phyloP scores from a whole-genome alignment of 805 yeast species.

The Starmera dryadoides region DNA sequence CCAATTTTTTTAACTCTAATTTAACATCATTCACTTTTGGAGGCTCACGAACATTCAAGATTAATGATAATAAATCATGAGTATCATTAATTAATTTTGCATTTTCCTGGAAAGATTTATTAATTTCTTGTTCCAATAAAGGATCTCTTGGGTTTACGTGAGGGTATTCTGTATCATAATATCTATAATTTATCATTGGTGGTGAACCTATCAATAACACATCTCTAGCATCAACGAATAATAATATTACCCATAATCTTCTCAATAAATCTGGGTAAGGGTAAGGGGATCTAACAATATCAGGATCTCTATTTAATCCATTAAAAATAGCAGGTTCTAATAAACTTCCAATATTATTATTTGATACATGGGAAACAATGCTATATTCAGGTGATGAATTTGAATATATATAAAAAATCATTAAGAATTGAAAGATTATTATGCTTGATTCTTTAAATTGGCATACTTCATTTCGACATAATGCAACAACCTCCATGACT shows the following conservation, averaged over 20 bases:
- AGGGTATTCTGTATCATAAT: constrained; percentile 19
- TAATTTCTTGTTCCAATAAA: constrained; percentile 13
- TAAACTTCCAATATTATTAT: constrained; percentile 14
- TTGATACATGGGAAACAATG: background rate
- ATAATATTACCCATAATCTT: constrained; percentile 18
- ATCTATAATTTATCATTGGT: constrained; percentile 12
- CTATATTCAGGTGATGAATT: constrained; percentile 16
- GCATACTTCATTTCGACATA: constrained; percentile 10
- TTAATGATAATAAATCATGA: constrained; percentile 11
- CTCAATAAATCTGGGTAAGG: constrained; percentile 8
- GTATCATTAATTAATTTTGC: constrained; percentile 9
- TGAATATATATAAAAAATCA: constrained; percentile 11
- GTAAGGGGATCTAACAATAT: background rate
- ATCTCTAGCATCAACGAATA: constrained; percentile 14
- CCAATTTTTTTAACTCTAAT: constrained; percentile 7
- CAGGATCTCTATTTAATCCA: constrained; percentile 18
- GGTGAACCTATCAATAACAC: constrained; percentile 15
- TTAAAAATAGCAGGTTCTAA: constrained; percentile 14
- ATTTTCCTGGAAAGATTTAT: constrained; percentile 10
- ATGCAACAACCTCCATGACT: constrained; percentile 5
- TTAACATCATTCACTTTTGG: constrained; percentile 10
- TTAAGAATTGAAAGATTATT: constrained; percentile 13
- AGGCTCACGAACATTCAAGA: constrained; percentile 11
- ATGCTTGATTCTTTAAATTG: constrained; percentile 9
- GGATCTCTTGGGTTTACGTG: constrained; percentile 15